phyloP scores from a whole-genome alignment of 163 green algal species.

The Botryococcus braunii region DNA sequence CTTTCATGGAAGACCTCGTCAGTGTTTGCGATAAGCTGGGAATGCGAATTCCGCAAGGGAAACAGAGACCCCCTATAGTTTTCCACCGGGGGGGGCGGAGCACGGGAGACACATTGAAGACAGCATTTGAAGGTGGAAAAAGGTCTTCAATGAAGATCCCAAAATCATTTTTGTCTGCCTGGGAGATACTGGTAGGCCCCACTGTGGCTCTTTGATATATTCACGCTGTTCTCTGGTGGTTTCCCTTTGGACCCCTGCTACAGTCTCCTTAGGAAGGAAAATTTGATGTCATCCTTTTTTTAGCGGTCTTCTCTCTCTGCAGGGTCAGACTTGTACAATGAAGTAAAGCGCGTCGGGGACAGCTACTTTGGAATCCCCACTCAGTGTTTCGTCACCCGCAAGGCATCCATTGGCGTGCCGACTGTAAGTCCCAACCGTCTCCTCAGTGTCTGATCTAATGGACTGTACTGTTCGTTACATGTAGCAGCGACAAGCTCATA shows the following conservation, averaged over 20 bases:
- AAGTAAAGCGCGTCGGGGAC: constrained; percentile 36
- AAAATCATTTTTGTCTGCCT: constrained; percentile 20
- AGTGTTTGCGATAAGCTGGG: background rate
- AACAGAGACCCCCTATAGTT: background rate
- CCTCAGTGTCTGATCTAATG: background rate
- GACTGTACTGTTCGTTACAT: background rate
- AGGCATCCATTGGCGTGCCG: constrained; percentile 20
- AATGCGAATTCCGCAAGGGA: background rate
- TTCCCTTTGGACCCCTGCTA: background rate
- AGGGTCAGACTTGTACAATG: constrained; percentile 22
- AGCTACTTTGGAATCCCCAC: constrained; percentile 28
- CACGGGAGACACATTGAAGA: constrained; percentile 7
- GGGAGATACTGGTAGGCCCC: constrained; percentile 10
- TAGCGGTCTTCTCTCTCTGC: background rate
- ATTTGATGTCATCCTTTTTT: background rate
- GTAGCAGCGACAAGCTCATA: background rate
- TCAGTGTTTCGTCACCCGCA: constrained; percentile 23
- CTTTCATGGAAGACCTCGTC: constrained; percentile 2
- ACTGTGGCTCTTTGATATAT: background rate
- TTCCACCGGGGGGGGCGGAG: background rate
- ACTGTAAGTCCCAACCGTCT: background rate
- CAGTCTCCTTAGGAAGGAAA: background rate
- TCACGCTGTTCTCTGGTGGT: background rate
- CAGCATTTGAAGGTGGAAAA: background rate
- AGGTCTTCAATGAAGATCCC: background rate